Evolutionary conservation across 495 filamentous ascomycete species (phyloP), one percentile per base, ranked within the genome.

Genomic region (Corynascus novoguineensis): DNA sequence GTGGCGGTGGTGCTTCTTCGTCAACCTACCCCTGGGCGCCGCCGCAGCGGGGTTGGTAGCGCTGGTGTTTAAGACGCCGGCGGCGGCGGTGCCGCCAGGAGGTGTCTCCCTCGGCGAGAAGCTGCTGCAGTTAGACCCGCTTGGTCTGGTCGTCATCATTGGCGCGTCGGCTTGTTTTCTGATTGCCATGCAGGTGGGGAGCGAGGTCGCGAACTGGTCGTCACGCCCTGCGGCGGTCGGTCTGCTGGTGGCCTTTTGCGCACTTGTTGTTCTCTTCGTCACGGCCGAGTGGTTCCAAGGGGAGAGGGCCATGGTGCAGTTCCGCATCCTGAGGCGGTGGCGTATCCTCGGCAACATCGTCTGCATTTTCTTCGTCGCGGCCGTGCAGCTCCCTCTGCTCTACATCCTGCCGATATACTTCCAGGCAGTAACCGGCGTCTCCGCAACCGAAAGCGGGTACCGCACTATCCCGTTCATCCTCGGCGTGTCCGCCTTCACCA

Each of bases 401-500:
- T 63, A 61, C 61, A 79, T 78, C 53, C 40, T 81, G 0, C 75
- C 78, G 0, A 59, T 82, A 6, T 81, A 78, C 57, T 80, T 81
- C 62, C 74, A 79, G 47, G 63, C 64, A 0, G 73, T 79, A 15
- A 41, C 37, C 37, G n/a, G 21, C 37, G 37, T 41, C 2, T 41
- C 37, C n/a, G 37, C 37, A 5, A 17, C 37, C 4, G 37, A 41
- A 1, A 41, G 37, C 17, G 37, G 37, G 37, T 41, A 41, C 17
- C 37, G 37, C 4, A 41, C 37, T 17, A 41, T 41, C 37, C 37
- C 37, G 7, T 17, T 41, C 37, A 41, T 41, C 2, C 37, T 41
- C 37, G 37, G 37, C 14, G 37, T 41, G 37, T 41, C 37, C 37
- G 2, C n/a, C 37, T 41, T 41, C 37, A 41, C 37, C 37, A 41